Base-by-base conservation (phyloP, 2,329 filamentous ascomycete genomes). In the Fusarium sp. region DNA sequence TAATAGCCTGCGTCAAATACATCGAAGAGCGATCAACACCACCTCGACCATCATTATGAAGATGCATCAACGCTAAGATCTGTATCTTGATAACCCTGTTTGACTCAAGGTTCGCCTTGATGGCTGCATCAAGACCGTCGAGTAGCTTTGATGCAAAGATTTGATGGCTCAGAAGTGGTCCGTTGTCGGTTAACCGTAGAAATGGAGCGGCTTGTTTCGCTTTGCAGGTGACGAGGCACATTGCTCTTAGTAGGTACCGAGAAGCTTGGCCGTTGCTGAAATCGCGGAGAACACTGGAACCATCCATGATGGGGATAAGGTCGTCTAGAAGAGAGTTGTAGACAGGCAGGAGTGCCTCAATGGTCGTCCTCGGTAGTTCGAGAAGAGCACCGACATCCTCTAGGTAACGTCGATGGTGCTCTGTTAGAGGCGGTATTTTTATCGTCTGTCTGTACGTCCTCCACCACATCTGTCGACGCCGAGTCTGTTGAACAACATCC, bases 191-290 rank as follows among this genome's bases (percentile, higher is more conserved):
- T 1, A 79, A 14, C 4, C 70, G 71, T 2, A 79, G 54, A 34
- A 77, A 79, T 3, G 77, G 71, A 22, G 71, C 31, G 9, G 77
- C 77, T 52, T 79, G 77, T 27, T 64, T 65, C 3, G 70, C 62
- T 57, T 79, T 79, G 62, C 77, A 79, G 6, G 67, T 54, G 16
- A 77, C 69, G 6, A 79, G 76, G 34, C 76, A 79, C 3, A 78
- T 70, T n/a, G 75, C 77, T 4, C 67, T 67, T 2, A 79, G 63
- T 0, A 79, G 62, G 29, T 73, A 77, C 0, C 20, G 35, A 10
- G 77, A 79, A 14, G 72, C 54, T 7, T 72, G 54, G 2, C 75
- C 76, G 18, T 70, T 70, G 50, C 68, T 70, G 31, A 64, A 52
- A 54, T 70, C 61, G 11, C 68, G 65, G n/a, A 70, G 58, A 1